These are phyloP conservation scores for Coniosporium apollinis DNA, from an alignment of 495 filamentous ascomycete species.

Conservation along the genomic window DNA sequence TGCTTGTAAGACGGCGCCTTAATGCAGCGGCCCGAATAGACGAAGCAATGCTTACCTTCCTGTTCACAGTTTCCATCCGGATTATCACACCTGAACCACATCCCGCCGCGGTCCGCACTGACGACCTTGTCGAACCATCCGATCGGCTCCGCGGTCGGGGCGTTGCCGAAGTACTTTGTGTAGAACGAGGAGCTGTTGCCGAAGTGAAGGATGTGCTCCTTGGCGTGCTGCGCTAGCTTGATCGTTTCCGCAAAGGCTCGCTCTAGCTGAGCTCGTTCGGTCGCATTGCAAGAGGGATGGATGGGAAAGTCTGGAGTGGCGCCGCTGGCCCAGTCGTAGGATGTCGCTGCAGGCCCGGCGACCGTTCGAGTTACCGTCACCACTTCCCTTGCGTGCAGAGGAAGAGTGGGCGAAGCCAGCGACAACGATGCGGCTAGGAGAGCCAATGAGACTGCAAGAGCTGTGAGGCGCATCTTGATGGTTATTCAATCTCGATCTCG, in stretches of 20 bases:
- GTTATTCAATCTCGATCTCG: no score
- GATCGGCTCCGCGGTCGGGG: conserved; percentile 30
- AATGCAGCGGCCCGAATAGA: no score
- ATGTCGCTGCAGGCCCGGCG: not conserved
- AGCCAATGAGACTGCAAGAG: no score
- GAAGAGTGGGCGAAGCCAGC: no score
- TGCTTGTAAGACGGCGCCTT: no score
- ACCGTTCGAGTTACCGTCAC: not conserved
- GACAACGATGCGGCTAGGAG: no score
- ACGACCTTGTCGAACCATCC: conserved; percentile 36
- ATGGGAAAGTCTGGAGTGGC: conserved; percentile 24
- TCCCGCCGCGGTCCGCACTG: conserved; percentile 27
- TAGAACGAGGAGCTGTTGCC: conserved; percentile 34
- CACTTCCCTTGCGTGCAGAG: no score
- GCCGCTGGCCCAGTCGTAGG: conserved; percentile 5
- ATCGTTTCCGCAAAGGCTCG: conserved; percentile 32
- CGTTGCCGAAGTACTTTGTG: conserved; percentile 39
- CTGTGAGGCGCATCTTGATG: no score
- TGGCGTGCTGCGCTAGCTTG: conserved; percentile 31
- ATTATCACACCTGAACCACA: conserved; percentile 42
- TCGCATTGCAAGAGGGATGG: conserved; percentile 39
- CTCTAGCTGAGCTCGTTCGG: conserved; percentile 30
- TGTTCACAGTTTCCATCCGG: conserved; percentile 38
- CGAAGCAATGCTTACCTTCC: conserved; percentile 23
- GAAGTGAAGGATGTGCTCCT: conserved; percentile 30